Evolutionary conservation across 306 rosid genomes (phyloP), one percentile per base, ranked within the genome.

Genomic region (Morella rubra): DNA sequence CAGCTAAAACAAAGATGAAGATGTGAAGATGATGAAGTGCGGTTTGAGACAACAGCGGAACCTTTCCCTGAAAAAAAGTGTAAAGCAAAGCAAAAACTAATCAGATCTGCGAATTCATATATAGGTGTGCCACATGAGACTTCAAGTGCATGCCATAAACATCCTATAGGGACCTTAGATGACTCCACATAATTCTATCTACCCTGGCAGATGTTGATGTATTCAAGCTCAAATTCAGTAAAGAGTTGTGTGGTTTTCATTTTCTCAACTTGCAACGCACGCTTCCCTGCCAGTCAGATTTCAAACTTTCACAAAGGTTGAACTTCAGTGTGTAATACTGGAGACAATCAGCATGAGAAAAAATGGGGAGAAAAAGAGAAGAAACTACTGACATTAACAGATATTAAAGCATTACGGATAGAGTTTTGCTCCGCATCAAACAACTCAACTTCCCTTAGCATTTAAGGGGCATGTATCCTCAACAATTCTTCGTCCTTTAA

Each of bases 1-100:
- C 80, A 13, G 86, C 86, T 19, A 82, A 71, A 62, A 78, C 86
- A 70, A 82, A 82, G 69, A 82, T 82, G 61, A 82, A 82, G 61
- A 82, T 82, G 65, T 82, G 86, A n/a, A 82, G 80, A 78, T 82
- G 86, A 55, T 82, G 86, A 24, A 82, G 56, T 12, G 85, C 85
- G 13, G 80, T 78, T 9, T 32, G 40, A 61, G 85, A 82, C 53
- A 82, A 15, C 70, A 82, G 44, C 7, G 86, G 77, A 5, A 74
- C 86, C 65, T 82, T 78, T 66, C 80, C 82, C 86, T 82, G 73
- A 44, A 69, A 47, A 65, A 71, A 6, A 16, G 74, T 32, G 27
- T n/a, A 64, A 37, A 64, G 44, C 65, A 41, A 27, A 52, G 32
- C 5, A 12, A 1, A 66, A 46, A 32, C 12, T 19, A 20, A 64